These are phyloP conservation scores for Blepharisma japonicum DNA, from an alignment of 73 alveolate genomes.

Conservation along the genomic window DNA sequence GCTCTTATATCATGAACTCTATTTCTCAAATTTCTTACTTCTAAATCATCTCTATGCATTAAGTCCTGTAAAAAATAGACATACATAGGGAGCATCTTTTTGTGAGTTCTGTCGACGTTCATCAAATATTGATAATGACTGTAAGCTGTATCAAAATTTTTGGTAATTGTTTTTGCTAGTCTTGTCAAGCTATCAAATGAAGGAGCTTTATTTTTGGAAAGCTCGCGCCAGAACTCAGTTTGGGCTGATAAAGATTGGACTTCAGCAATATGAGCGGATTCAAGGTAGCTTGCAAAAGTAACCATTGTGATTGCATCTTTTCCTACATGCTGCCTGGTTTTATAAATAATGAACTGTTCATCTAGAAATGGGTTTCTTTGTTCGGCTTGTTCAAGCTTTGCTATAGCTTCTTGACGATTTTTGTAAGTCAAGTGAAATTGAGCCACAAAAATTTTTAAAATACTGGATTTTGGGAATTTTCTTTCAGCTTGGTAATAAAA, in stretches of 20 bases:
- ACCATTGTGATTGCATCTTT: conserved; percentile 22
- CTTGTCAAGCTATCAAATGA: background rate
- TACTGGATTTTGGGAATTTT: conserved; percentile 18
- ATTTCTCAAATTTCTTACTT: conserved; percentile 13
- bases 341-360: conserved; percentile 16
- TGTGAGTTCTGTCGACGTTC: conserved; percentile 7
- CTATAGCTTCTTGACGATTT: conserved; percentile 27
- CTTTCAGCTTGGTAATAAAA: conserved; percentile 28
- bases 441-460: conserved; percentile 17
- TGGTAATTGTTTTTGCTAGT: background rate
- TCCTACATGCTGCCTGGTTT: conserved; percentile 18
- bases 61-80: conserved; percentile 18
- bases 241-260: conserved; percentile 2
- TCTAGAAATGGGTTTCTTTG: conserved; percentile 1
- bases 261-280: background rate
- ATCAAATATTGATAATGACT: background rate
- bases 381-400: conserved; percentile 23
- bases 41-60: conserved; percentile 6
- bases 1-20: background rate
- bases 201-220: background rate
- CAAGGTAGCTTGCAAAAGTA: conserved; percentile 20
- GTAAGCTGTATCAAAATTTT: conserved; percentile 18
- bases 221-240: conserved; percentile 18
- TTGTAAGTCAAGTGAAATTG: conserved; percentile 20
- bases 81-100: conserved; percentile 28